Evolutionary conservation across 345 rosid genomes (phyloP), one percentile per base, ranked within the genome.

Genomic region (Brassica nigra): DNA sequence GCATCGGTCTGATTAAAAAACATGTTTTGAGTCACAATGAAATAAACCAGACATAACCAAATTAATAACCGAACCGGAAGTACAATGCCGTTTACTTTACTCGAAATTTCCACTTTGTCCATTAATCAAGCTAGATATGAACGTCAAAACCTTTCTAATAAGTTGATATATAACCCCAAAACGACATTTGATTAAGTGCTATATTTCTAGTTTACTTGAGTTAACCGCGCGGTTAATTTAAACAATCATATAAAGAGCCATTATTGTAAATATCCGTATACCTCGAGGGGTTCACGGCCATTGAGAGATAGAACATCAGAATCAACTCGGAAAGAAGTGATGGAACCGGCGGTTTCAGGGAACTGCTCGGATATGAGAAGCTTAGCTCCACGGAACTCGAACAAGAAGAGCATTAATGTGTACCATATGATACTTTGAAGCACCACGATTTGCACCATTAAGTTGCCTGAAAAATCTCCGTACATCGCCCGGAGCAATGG

Each of bases 401-500:
- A 92, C 88, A 92, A 47, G 80, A 90, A 88, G 28, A 92, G 89
- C 93, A 92, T 88, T 12, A 92, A 81, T 1, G 97, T 92, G 76
- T 90, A 92, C 97, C 97, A 92, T 27, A 92, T 84, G 59, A 92
- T 89, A 62, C 95, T 88, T 71, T 92, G 95, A 42, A 90, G 64
- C n/a, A 92, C 97, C 18, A 92, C 97, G 61, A 92, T 87, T 63
- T 92, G 97, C 68, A 92, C 95, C 97, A 90, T 92, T 11, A 92
- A 81, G 68, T 66, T 78, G 3, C 89, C 95, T 1, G 97, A 90
- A 61, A 87, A 90, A 47, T 90, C 97, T 0, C 97, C 95, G 16
- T 92, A 92, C 97, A 90, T 92, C 14, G 97, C 97, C 68, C 86
- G 78, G n/a, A 92, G 73, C 30, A 92, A 90, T 0, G 97, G 97